phyloP scores from a whole-genome alignment of 139 green algal genomes.

The Zygnema circumcarinatum region DNA sequence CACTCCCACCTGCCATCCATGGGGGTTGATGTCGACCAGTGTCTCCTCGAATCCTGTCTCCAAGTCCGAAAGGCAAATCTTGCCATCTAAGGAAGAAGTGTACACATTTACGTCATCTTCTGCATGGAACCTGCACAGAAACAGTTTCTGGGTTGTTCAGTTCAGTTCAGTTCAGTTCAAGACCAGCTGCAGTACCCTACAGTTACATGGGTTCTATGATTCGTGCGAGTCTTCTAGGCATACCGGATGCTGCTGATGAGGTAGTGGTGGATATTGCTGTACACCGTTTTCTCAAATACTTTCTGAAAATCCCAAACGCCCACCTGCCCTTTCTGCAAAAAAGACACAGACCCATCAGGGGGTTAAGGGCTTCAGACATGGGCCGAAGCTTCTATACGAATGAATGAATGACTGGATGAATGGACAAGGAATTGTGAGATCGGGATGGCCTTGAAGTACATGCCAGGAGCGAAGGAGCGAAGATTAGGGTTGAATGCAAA shows the following conservation, averaged over 20 bases:
- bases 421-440: too few relatives aligned
- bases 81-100: slow-evolving; percentile 74
- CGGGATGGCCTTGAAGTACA: too few relatives aligned
- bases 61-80: slow-evolving; percentile 76
- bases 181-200: too few relatives aligned
- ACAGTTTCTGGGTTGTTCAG: too few relatives aligned
- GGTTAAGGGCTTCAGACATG: neutral
- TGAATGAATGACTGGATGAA: too few relatives aligned
- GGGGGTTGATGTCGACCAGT: slow-evolving; percentile 80
- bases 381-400: too few relatives aligned
- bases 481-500: neutral
- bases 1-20: slow-evolving; percentile 60
- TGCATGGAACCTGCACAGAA: slow-evolving; percentile 20
- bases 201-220: too few relatives aligned
- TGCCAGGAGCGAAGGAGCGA: neutral
- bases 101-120: slow-evolving; percentile 36
- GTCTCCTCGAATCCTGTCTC: slow-evolving; percentile 68
- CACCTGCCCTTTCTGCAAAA: slow-evolving; percentile 66
- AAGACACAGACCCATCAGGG: neutral
- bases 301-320: slow-evolving; percentile 84
- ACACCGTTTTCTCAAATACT: slow-evolving; percentile 79
- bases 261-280: slow-evolving; percentile 72
- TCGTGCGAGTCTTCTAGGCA: too few relatives aligned
- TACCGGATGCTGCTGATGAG: too few relatives aligned
- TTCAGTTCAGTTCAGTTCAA: too few relatives aligned